These are phyloP conservation scores for Linnemannia hyalina DNA, from an alignment of 192 early-diverging fungal species.

Conservation along the genomic window DNA sequence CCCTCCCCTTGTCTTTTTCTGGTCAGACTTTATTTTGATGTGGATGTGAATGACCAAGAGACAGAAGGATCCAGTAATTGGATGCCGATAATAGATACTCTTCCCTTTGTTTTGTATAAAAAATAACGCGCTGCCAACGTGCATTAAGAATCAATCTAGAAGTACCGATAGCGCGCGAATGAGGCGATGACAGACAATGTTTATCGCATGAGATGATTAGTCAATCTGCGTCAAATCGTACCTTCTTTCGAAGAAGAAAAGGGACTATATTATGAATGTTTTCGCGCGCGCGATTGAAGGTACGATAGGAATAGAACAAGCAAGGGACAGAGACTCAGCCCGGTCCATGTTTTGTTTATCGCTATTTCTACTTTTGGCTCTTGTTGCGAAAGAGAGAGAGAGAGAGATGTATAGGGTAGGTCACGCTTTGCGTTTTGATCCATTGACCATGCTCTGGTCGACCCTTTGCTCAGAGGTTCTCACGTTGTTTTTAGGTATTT, in stretches of 20 bases:
- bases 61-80: not conserved
- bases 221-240: not conserved
- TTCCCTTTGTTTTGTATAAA: not conserved
- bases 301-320: not conserved
- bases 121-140: not conserved
- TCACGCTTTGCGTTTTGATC: not conserved
- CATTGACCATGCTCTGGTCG: not conserved
- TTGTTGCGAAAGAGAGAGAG: not conserved
- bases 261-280: not conserved
- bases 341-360: not conserved
- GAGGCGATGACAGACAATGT: not conserved
- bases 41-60: not conserved
- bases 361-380: not conserved
- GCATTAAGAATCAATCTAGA: not conserved
- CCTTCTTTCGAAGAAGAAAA: not conserved
- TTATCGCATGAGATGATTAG: not conserved
- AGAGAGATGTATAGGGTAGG: not conserved
- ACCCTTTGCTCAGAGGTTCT: not conserved
- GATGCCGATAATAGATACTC: not conserved
- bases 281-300: not conserved
- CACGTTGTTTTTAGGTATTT: constrained; percentile 2
- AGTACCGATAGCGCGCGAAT: not conserved
- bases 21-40: not conserved
- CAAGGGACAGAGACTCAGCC: not conserved
- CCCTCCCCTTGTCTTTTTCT: not conserved